Conservation (phyloP, 148 eudicot genomes). For the Cornus florida region DNA sequence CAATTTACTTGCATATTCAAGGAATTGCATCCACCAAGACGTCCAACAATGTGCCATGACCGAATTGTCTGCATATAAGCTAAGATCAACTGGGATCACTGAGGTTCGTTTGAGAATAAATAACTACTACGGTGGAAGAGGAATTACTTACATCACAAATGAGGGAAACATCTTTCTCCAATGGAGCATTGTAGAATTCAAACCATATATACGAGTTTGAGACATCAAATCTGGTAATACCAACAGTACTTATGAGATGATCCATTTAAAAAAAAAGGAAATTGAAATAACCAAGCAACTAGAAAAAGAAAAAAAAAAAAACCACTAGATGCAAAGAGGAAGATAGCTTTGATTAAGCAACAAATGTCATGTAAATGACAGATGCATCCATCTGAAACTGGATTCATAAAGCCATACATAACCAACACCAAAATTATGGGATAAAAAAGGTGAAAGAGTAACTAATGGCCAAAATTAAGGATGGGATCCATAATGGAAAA, state of each 20-base stretch:
- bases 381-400: not conserved
- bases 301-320: not conserved
- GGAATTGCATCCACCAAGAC: conserved; percentile 97
- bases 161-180: conserved; percentile 74
- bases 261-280: not conserved
- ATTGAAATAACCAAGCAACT: conserved; percentile 1
- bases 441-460: not conserved
- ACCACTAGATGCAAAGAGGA: not conserved
- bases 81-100: conserved; percentile 7
- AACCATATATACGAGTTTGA: conserved; percentile 88
- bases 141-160: conserved; percentile 78
- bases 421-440: not conserved
- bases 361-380: not conserved
- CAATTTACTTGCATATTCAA: conserved; percentile 91
- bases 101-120: not conserved
- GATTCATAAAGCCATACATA: not conserved
- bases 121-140: not conserved
- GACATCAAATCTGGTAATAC: conserved; percentile 69
- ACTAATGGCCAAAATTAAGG: not conserved
- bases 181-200: conserved; percentile 82
- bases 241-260: not conserved
- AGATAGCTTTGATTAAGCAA: not conserved
- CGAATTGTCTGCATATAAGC: conserved; percentile 62
- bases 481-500: not conserved
- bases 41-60: conserved; percentile 95